Percentiles rank a stretch among this genome's conserved stretches.
Evolutionary conservation across 2,329 filamentous ascomycete genomes (phyloP).

Genomic region (Lasiodiplodia sp.): DNA sequence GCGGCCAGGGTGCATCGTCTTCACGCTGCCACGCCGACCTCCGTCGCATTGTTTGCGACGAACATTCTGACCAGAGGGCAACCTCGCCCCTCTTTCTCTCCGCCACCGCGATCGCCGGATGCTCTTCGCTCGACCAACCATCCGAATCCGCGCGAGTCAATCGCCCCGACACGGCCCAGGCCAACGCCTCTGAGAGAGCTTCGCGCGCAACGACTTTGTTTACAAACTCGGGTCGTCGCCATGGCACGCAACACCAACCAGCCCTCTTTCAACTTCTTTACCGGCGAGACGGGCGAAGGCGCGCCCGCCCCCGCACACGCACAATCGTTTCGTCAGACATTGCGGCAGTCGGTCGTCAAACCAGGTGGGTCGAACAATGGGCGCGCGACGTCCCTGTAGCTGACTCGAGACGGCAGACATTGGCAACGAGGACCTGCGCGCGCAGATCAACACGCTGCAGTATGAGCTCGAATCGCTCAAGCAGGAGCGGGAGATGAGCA

Average conservation of each 20-base stretch:
- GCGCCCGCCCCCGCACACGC: constrained; percentile 40
- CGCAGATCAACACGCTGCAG: constrained; percentile 84
- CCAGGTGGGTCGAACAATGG: constrained; percentile 35
- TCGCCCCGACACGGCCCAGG: not conserved
- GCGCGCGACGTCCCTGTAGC: constrained; percentile 18
- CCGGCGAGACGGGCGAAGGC: constrained; percentile 53
- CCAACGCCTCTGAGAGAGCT: not conserved
- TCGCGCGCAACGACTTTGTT: constrained; percentile 8
- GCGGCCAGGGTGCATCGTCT: constrained; percentile 1
- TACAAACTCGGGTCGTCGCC: constrained; percentile 21
- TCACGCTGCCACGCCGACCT: constrained; percentile 5
- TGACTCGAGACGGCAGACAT: constrained; percentile 41
- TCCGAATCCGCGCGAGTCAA: not conserved
- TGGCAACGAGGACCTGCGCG: constrained; percentile 79
- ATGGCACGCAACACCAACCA: constrained; percentile 45
- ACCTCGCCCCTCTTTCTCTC: not conserved
- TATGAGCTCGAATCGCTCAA: constrained; percentile 89
- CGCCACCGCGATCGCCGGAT: not conserved
- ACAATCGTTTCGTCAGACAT: constrained; percentile 52
- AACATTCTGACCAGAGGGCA: not conserved
- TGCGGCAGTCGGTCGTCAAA: constrained; percentile 52
- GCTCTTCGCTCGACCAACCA: not conserved
- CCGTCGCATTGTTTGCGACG: constrained; percentile 22
- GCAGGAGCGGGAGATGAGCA: constrained; percentile 83
- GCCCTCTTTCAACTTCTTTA: constrained; percentile 56